Evolutionary conservation across 1,139 yeast species (phyloP).

Genomic region (Diutina scorzettiae): DNA sequence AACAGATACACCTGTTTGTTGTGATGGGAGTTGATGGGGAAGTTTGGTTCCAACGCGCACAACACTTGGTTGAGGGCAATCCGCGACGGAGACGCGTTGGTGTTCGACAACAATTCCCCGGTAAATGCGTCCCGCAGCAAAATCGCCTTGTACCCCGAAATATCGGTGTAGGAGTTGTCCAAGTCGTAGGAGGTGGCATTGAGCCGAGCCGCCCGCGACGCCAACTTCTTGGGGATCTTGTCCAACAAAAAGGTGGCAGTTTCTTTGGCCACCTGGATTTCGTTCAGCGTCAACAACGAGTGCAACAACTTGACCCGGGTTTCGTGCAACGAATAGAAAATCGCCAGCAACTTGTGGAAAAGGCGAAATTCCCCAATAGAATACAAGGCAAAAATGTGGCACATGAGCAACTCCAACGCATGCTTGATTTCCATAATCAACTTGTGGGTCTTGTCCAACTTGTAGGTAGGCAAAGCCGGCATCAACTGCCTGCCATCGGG

Average conservation of each 20-base stretch:
- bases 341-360: slow-evolving; percentile 38
- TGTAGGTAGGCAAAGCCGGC: slow-evolving; percentile 44
- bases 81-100: slow-evolving; percentile 35
- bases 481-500: slow-evolving; percentile 12
- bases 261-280: slow-evolving; percentile 42
- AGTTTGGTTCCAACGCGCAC: slow-evolving; percentile 63
- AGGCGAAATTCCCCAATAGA: slow-evolving; percentile 58
- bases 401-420: slow-evolving; percentile 42
- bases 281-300: slow-evolving; percentile 48
- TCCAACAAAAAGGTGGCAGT: slow-evolving; percentile 49
- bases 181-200: slow-evolving; percentile 27
- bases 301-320: slow-evolving; percentile 48
- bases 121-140: slow-evolving; percentile 48
- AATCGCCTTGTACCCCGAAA: slow-evolving; percentile 66
- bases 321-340: slow-evolving; percentile 51
- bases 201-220: slow-evolving; percentile 32
- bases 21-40: slow-evolving; percentile 41
- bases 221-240: slow-evolving; percentile 57
- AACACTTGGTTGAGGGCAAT: slow-evolving; percentile 61
- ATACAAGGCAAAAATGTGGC: slow-evolving; percentile 59
- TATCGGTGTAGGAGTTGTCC: slow-evolving; percentile 40
- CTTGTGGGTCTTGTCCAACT: slow-evolving; percentile 17
- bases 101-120: slow-evolving; percentile 49
- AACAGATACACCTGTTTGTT: slow-evolving; percentile 22
- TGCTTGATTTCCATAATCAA: slow-evolving; percentile 46